Evolutionary conservation across 192 early-diverging fungal species (phyloP), one percentile per base, ranked within the genome.

Genomic region (Coemansia sp.): DNA sequence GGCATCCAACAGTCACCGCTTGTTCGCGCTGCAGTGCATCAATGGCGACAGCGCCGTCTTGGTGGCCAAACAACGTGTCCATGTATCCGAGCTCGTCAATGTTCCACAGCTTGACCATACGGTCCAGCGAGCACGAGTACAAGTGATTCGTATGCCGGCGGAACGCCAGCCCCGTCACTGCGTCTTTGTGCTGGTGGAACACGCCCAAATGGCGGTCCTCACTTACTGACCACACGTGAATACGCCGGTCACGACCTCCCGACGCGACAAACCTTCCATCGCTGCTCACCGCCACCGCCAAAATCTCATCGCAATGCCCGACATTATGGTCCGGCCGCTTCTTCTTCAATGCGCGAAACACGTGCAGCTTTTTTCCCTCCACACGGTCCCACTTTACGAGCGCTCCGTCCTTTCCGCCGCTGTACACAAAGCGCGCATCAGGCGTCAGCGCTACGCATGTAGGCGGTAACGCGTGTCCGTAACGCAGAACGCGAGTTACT

Each of bases 11-110:
- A 10, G 97, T 91, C 6, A 99, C 83, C 63, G 95, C 97, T 23
- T 93, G 87, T 72, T 98, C 97, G 39, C 88, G 83, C n/a, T 84
- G 81, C 73, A 98, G 73, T 24, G 90, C 86, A 70, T 90, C 92
- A 2, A 99, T 87, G n/a, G 74, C 66, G 0, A 88, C 85, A 57
- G 97, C 90, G 32, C 81, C 73, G 75, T 99, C 97, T 76, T 98
- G 97, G 71, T 99, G 97, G 25, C 97, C 97, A 85, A 96, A 98
- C 70, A 98, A 67, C 27, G 96, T 98, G 65, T 98, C 96, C 65
- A 99, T 87, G 77, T 98, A 99, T 12, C 85, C 75, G 61, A 90
- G 67, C 66, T 94, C 93, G 66, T 93, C 93, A 14, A 93, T 84
- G 72, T 99, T 95, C 96, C 96, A 99, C 32, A 98, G 56, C 72